Evolutionary conservation across 2,329 filamentous ascomycete species (phyloP), one percentile per base, ranked within the genome.

Genomic region (Myriosclerotinia duriaeana): DNA sequence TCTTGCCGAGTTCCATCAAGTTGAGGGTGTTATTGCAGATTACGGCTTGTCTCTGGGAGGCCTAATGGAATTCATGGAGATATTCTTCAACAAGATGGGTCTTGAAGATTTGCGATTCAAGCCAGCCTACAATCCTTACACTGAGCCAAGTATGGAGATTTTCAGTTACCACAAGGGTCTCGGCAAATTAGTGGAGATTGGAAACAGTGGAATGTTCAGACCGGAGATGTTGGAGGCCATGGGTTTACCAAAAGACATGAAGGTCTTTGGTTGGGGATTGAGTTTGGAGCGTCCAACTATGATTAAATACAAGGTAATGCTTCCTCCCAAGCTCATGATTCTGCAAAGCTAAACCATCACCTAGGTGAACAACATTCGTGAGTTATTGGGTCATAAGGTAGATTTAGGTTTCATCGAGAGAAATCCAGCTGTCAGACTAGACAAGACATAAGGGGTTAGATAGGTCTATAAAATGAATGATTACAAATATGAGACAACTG

Each of bases 151-250:
- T 77, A 96, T 99, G 93, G 95, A 99, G 80, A 96, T 99, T 72
- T 99, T 98, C 81, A 92, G 91, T 71, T 98, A 89, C 82, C 95
- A 98, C 83, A 86, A 89, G 75, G 94, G 93, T 4, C 82, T 97
- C 60, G 87, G 87, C 74, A 96, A 96, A 82, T 89, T 96, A 81
- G 92, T 98, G 36, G 95, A 98, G 81, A 98, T 98, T 77, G 95
- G 95, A 68, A 98, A 99, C 82, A 94, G 90, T 74, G 95, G 95
- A 70, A 98, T 99, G 93, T 99, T 99, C 87, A 85, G 95, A 72
- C 93, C 95, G 1, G 95, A 99, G 80, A 97, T 98, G 94, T 79
- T 97, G 75, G 90, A 97, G 80, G 84, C 93, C 6, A 97, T 97
- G 93, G 94, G 94, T 44, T 79, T 98, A 75, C 93, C 93, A 34